These are phyloP conservation scores for Litchi chinensis DNA, from an alignment of 345 rosid species.

Conservation along the genomic window DNA sequence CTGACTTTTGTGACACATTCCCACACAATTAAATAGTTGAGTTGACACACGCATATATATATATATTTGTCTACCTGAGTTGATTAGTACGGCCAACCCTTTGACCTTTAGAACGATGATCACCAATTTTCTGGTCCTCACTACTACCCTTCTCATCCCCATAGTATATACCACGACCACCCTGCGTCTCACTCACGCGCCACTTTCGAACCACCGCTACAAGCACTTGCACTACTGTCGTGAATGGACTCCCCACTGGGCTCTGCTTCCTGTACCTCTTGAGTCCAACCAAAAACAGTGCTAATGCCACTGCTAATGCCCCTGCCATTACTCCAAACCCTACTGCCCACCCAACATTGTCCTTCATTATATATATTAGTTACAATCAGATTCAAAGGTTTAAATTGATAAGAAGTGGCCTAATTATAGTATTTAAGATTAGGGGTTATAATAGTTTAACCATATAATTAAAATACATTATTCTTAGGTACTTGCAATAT, in stretches of 20 bases:
- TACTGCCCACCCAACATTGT: constrained; percentile 73
- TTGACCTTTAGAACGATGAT: not conserved
- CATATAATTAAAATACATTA: no score
- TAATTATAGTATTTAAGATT: no score
- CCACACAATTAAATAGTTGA: not conserved
- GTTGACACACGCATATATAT: not conserved
- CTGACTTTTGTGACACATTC: not conserved
- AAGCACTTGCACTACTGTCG: constrained; percentile 68
- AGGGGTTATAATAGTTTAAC: no score
- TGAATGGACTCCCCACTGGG: constrained; percentile 73
- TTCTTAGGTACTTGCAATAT: no score
- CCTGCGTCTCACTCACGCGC: constrained; percentile 45
- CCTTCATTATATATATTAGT: constrained; percentile 35
- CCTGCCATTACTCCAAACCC: constrained; percentile 66
- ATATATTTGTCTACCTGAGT: constrained; percentile 48
- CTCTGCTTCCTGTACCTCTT: constrained; percentile 54
- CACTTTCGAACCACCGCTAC: constrained; percentile 69
- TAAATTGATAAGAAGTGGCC: no score
- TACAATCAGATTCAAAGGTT: no score
- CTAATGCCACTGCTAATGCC: constrained; percentile 47
- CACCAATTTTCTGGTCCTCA: constrained; percentile 18
- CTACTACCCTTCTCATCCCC: constrained; percentile 13
- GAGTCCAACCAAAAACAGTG: constrained; percentile 56
- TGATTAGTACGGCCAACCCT: constrained; percentile 53
- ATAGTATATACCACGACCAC: constrained; percentile 35